phyloP scores from a whole-genome alignment of 2,329 filamentous ascomycete genomes.

The Zasmidium angulare region DNA sequence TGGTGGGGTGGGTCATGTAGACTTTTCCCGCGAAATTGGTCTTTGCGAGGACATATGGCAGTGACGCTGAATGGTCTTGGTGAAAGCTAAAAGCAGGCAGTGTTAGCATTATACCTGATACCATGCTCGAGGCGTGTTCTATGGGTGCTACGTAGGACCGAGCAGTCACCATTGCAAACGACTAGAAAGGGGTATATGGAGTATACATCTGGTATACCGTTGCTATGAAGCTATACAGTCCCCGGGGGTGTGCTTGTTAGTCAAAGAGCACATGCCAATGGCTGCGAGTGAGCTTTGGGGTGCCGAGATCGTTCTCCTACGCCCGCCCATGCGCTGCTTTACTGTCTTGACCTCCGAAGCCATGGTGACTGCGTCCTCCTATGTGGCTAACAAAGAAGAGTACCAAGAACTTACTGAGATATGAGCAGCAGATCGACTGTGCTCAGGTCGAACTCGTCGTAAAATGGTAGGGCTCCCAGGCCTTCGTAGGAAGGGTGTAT shows the following conservation, averaged over 20 bases:
- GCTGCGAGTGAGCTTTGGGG: too few relatives aligned
- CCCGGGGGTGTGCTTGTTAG: not conserved
- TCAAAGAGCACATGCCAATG: too few relatives aligned
- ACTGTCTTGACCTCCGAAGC: constrained; percentile 3
- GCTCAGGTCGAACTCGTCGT: constrained; percentile 97
- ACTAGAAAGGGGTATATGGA: constrained; percentile 9
- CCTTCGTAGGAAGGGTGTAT: constrained; percentile 97
- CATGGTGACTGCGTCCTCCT: constrained; percentile 18
- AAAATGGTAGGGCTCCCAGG: constrained; percentile 89
- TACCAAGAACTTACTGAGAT: constrained; percentile 80
- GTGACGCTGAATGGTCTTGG: constrained; percentile 95
- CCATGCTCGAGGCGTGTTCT: too few relatives aligned
- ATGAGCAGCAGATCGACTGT: constrained; percentile 96
- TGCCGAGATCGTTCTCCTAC: too few relatives aligned
- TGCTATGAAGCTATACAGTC: constrained; percentile 28
- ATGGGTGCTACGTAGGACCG: not conserved
- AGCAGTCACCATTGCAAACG: constrained; percentile 20
- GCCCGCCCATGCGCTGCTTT: too few relatives aligned
- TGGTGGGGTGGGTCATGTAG: constrained; percentile 99
- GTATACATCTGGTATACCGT: constrained; percentile 33
- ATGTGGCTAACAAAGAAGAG: not conserved
- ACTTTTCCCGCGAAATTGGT: constrained; percentile 96
- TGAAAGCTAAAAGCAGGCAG: constrained; percentile 71
- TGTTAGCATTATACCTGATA: not conserved
- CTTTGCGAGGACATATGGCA: constrained; percentile 95